These are phyloP conservation scores for Podaxis sp. DNA, from an alignment of 768 basidiomycete species.

Conservation along the genomic window DNA sequence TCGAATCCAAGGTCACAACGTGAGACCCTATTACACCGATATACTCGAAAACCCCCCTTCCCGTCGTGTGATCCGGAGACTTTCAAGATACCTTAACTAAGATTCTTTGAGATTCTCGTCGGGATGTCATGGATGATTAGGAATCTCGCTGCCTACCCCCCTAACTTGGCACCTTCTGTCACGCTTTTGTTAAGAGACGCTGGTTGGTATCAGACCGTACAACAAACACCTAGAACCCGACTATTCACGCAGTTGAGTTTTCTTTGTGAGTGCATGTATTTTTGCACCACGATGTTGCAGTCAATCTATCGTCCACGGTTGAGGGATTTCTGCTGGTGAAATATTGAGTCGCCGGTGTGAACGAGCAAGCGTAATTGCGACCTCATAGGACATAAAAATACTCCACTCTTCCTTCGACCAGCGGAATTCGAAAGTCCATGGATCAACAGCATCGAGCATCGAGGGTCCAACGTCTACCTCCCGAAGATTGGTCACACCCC, in stretches of 20 bases:
- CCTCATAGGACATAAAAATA: not conserved
- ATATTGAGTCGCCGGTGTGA: conserved; percentile 12
- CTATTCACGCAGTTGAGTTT: not conserved
- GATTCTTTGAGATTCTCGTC: not conserved
- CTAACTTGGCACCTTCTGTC: not conserved
- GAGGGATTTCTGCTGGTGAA: not conserved
- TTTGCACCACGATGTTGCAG: not conserved
- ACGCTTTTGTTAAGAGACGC: not conserved
- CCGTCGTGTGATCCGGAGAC: conserved; percentile 8
- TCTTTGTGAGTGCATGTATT: not conserved
- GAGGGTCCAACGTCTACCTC: not conserved
- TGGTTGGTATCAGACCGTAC: not conserved
- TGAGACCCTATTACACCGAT: conserved; percentile 8
- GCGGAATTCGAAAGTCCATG: not conserved
- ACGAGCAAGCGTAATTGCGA: not conserved
- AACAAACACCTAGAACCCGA: not conserved
- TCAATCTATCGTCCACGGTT: not conserved
- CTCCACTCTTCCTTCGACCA: not conserved
- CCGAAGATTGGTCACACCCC: not conserved
- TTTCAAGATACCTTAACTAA: not conserved
- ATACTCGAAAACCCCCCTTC: not conserved
- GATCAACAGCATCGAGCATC: not conserved
- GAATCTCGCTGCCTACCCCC: not conserved
- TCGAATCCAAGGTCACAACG: not conserved
- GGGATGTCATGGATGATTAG: not conserved